Evolutionary conservation across 2,329 filamentous ascomycete species (phyloP).

Genomic region (Alternaria ventricosa): DNA sequence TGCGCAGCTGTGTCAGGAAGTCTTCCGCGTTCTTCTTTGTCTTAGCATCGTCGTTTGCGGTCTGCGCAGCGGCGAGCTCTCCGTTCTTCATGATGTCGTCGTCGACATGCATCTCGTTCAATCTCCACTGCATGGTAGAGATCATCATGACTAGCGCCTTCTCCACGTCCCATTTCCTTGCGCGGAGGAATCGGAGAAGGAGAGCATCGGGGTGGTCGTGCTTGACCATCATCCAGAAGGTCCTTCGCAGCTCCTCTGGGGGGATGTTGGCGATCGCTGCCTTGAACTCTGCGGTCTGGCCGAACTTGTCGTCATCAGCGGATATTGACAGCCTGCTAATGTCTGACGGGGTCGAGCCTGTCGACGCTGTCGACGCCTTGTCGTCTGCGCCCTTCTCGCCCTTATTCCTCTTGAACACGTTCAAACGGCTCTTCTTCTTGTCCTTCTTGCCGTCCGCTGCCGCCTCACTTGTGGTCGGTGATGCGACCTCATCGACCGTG

Average conservation of each 20-base stretch:
- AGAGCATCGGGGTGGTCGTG: constrained; percentile 90
- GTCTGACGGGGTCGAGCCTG: constrained; percentile 34
- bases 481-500: constrained; percentile 23
- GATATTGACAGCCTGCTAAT: constrained; percentile 42
- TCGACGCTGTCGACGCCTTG: constrained; percentile 33
- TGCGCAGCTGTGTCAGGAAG: constrained; percentile 81
- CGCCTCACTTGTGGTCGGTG: constrained; percentile 14
- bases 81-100: constrained; percentile 71
- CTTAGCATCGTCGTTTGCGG: constrained; percentile 65
- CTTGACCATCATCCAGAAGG: constrained; percentile 95
- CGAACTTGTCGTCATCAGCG: constrained; percentile 83
- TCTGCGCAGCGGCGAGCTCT: constrained; percentile 61
- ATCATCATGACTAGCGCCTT: constrained; percentile 94
- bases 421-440: constrained; percentile 76
- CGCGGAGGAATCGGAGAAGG: constrained; percentile 60
- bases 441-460: constrained; percentile 57
- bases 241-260: constrained; percentile 77
- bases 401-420: constrained; percentile 67
- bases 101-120: constrained; percentile 84
- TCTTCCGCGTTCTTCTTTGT: constrained; percentile 75
- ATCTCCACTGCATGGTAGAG: constrained; percentile 91
- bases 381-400: constrained; percentile 58
- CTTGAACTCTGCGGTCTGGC: constrained; percentile 84
- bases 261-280: constrained; percentile 77
- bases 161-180: constrained; percentile 80